Percentiles rank a stretch among this genome's conserved stretches.
These are phyloP conservation scores for Fusarium buharicum DNA, from an alignment of 2,329 filamentous ascomycete species.

Conservation along the genomic window DNA sequence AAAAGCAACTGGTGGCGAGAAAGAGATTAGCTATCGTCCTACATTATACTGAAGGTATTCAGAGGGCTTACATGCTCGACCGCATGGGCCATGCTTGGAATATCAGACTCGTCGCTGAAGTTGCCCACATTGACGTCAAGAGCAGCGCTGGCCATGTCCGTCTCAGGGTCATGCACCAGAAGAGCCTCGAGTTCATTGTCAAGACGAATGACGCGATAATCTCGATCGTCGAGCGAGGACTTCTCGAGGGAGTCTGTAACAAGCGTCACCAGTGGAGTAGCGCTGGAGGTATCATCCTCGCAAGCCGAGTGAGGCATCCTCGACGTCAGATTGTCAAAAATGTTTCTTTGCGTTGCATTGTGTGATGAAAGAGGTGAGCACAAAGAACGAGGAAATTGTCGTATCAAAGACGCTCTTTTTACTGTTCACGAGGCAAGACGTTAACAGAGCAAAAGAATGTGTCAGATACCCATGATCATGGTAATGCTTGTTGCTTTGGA, in stretches of 20 bases:
- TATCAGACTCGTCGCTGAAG: conserved; percentile 89
- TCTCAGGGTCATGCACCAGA: conserved; percentile 91
- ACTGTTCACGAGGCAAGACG: no score
- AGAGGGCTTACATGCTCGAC: conserved; percentile 78
- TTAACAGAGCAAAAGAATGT: no score
- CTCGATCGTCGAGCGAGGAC: conserved; percentile 84
- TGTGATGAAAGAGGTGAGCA: no score
- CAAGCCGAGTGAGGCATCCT: conserved; percentile 50
- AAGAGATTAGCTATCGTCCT: conserved; percentile 22
- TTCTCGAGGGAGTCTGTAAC: conserved; percentile 81
- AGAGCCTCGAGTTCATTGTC: conserved; percentile 90
- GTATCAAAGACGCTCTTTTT: no score
- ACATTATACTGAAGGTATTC: background rate
- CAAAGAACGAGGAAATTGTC: no score
- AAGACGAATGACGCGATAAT: conserved; percentile 87
- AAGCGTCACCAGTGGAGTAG: conserved; percentile 47
- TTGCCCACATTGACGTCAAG: conserved; percentile 96
- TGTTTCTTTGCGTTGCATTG: no score
- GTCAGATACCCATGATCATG: no score
- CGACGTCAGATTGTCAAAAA: no score
- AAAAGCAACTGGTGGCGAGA: conserved; percentile 74
- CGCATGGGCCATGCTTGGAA: conserved; percentile 95
- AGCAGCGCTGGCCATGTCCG: conserved; percentile 95
- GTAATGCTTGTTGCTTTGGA: no score
- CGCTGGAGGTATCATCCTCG: conserved; percentile 27